phyloP scores from a whole-genome alignment of 2,329 filamentous ascomycete species.

The Colletotrichum limetticola region DNA sequence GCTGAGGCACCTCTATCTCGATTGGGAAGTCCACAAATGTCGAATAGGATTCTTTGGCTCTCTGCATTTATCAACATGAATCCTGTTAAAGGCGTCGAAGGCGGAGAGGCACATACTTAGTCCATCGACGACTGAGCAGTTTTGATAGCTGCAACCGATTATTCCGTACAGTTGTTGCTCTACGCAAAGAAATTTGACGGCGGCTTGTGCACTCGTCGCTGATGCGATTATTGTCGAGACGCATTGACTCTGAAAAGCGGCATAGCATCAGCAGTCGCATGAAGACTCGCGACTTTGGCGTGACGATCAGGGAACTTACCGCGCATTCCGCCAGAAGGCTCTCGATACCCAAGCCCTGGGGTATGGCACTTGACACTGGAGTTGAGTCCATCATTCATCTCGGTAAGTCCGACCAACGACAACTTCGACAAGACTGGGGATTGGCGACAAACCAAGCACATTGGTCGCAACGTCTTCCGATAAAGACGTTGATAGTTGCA shows the following conservation, averaged over 20 bases:
- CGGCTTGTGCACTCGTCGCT: background rate
- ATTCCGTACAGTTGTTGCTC: background rate
- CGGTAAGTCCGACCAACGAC: background rate
- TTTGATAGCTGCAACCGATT: background rate
- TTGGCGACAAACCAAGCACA: background rate
- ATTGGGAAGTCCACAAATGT: conserved; percentile 6
- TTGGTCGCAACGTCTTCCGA: background rate
- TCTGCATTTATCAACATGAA: background rate
- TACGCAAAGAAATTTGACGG: background rate
- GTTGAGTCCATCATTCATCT: background rate
- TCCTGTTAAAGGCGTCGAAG: background rate
- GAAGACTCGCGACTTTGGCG: background rate
- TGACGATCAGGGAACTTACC: background rate
- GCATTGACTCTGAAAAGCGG: background rate
- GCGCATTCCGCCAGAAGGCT: background rate
- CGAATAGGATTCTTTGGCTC: conserved; percentile 9
- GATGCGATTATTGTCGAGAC: background rate
- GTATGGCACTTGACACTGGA: background rate
- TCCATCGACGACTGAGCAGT: background rate
- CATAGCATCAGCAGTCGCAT: background rate
- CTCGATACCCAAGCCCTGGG: background rate
- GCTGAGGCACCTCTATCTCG: conserved; percentile 15
- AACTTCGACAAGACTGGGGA: background rate
- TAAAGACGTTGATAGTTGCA: background rate
- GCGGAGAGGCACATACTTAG: background rate